A percentile compares a stretch with the other conserved stretches of the same genome.
phyloP scores from a whole-genome alignment of 495 filamentous ascomycete genomes.

The Aspergillus homomorphus region DNA sequence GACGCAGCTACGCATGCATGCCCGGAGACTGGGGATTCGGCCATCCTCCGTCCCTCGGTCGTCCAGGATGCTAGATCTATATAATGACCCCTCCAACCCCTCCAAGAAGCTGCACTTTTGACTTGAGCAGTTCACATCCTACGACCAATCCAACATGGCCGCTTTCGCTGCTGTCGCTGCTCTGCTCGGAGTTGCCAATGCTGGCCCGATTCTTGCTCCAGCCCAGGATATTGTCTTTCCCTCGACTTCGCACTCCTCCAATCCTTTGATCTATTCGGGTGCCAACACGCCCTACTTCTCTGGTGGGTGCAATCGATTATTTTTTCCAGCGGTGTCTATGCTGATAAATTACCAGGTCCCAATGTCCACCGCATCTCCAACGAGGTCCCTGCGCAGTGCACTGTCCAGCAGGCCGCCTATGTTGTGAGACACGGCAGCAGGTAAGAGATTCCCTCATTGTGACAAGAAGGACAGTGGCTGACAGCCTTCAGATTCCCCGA shows the following conservation, averaged over 20 bases:
- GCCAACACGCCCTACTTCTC: not conserved
- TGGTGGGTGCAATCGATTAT: not conserved
- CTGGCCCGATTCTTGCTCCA: not conserved
- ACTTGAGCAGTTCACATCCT: not conserved
- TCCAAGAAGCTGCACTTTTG: not conserved
- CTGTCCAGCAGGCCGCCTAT: slow-evolving; percentile 53
- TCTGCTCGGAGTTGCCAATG: not conserved
- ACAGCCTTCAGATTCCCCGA: slow-evolving; percentile 33
- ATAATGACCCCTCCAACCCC: not conserved
- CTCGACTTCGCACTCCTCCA: not conserved
- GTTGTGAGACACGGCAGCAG: slow-evolving; percentile 55
- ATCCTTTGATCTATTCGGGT: not conserved
- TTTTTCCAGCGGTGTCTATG: not conserved
- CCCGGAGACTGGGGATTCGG: no score
- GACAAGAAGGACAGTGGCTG: not conserved
- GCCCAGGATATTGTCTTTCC: slow-evolving; percentile 1
- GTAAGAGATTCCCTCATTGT: slow-evolving; percentile 19
- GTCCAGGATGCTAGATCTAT: no score
- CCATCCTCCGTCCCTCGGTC: no score
- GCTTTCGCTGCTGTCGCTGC: not conserved
- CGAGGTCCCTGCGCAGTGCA: slow-evolving; percentile 47
- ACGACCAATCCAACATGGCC: no score
- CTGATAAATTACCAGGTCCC: slow-evolving; percentile 31
- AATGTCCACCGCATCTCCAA: slow-evolving; percentile 50
- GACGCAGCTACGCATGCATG: no score